Base-by-base conservation (phyloP, 106 monocot genomes). In the Phalaenopsis aphrodite region DNA sequence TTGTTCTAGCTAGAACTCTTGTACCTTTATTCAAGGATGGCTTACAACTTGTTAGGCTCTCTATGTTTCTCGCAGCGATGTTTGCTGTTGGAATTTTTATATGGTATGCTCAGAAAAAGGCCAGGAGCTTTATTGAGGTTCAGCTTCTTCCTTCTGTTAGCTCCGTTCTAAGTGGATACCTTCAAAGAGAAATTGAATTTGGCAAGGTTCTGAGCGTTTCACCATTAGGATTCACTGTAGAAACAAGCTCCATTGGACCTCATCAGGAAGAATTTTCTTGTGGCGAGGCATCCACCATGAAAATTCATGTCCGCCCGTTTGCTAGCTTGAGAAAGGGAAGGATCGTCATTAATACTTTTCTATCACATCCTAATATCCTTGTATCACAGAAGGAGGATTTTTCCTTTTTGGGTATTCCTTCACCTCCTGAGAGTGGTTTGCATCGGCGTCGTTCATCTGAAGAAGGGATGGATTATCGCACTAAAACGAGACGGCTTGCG, bases 381-480 rank as follows among this genome's bases (percentile, higher is more conserved):
- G 86, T 99, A 56, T 83, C 95, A 30, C 94, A 99, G 75, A 95
- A 88, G 87, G 94, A 89, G 77, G 89, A 99, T 87, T 99, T 89
- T 82, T 99, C 99, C 41, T 99, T 94, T 93, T 45, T 99, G 47
- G 99, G 99, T 15, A 91, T 99, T 61, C 99, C 99, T 45, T 61
- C 88, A 74, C 78, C 84, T 71, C 89, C 99, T 48, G 94, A 90
- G 79, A 79, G 55, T 71, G 74, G 82, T 45, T 10, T 79, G 17
- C 19, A 47, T 1, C 67, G 61, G 17, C 91, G 80, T 64, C 87
- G 81, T 77, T 88, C 82, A 39, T 89, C 92, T 7, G 99, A 99
- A 81, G 99, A 95, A 89, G 99, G 99, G 17, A 95, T 94, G 82
- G 99, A 99, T 83, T 82, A 84, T 73, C 89, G 99, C 17, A 99